phyloP scores from a whole-genome alignment of 2,329 filamentous ascomycete species.

The Trichophyton verrucosum region DNA sequence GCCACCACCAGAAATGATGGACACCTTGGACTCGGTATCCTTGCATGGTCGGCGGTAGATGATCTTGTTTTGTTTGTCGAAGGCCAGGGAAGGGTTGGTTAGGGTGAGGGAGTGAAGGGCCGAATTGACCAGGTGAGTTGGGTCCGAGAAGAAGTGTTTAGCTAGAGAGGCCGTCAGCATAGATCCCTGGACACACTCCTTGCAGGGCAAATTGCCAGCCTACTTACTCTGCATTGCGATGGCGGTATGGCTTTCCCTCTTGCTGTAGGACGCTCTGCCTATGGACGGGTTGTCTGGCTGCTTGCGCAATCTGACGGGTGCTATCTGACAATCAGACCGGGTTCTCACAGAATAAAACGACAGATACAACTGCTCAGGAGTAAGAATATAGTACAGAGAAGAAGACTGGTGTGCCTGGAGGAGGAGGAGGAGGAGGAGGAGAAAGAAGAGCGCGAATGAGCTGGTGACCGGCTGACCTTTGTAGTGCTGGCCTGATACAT shows the following conservation, averaged over 20 bases:
- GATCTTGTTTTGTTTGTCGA: conserved; percentile 71
- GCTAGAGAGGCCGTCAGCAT: conserved; percentile 18
- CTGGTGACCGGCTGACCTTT: background rate
- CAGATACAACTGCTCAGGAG: background rate
- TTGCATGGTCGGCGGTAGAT: conserved; percentile 56
- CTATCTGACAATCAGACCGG: background rate
- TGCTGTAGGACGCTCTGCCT: background rate
- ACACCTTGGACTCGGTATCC: conserved; percentile 50
- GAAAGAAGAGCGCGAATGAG: background rate
- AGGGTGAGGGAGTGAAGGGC: conserved; percentile 66
- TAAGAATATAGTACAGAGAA: background rate
- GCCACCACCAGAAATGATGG: conserved; percentile 77
- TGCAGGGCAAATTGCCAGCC: background rate
- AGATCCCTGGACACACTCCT: background rate
- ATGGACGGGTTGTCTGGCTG: background rate
- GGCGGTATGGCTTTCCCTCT: background rate
- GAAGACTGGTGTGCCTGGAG: background rate
- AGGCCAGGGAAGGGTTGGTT: conserved; percentile 70
- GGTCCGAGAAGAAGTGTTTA: conserved; percentile 86
- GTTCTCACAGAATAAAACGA: background rate
- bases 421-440: background rate
- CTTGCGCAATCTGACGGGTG: background rate
- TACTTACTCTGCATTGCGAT: conserved; percentile 27
- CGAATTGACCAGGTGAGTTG: conserved; percentile 61
- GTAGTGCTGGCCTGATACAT: background rate